A percentile compares a stretch with the other conserved stretches of the same genome.
phyloP scores from a whole-genome alignment of 441 rosid species.

The Syzygium malaccense region DNA sequence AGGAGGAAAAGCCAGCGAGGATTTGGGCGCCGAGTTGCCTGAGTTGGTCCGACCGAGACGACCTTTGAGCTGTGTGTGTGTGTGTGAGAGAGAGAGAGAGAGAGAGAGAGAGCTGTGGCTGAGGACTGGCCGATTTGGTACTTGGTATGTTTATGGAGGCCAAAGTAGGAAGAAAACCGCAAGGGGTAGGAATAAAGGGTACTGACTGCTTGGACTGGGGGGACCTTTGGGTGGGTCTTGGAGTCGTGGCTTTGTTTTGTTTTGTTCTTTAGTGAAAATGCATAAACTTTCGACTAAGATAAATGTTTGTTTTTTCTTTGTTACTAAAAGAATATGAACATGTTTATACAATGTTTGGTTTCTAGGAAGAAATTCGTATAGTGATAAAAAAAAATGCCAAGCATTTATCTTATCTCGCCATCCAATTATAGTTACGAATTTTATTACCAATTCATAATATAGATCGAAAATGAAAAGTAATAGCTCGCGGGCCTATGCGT shows the following conservation, averaged over 20 bases:
- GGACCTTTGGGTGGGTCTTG: background rate
- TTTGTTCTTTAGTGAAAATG: too few species aligned
- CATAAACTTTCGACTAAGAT: background rate
- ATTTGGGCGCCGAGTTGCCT: too few species aligned
- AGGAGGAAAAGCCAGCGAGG: too few species aligned
- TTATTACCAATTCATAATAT: background rate
- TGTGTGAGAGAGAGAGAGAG: background rate
- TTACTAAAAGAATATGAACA: background rate
- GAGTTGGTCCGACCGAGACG: too few species aligned
- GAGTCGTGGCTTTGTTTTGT: background rate
- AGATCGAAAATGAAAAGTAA: background rate
- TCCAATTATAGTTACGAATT: background rate
- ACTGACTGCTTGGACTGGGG: too few species aligned
- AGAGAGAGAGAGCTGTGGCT: background rate
- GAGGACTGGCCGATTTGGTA: background rate
- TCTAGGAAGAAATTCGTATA: background rate
- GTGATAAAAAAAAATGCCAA: background rate
- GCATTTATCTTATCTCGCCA: background rate
- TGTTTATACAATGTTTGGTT: background rate
- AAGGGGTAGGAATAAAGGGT: too few species aligned
- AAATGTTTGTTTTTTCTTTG: background rate
- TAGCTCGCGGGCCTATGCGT: accelerated
- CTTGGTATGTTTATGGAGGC: too few species aligned
- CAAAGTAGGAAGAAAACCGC: too few species aligned
- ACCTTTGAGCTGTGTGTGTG: too few species aligned